Base-by-base conservation (phyloP, 2,329 filamentous ascomycete genomes). In the Aspergillus pseudoviridinutans region DNA sequence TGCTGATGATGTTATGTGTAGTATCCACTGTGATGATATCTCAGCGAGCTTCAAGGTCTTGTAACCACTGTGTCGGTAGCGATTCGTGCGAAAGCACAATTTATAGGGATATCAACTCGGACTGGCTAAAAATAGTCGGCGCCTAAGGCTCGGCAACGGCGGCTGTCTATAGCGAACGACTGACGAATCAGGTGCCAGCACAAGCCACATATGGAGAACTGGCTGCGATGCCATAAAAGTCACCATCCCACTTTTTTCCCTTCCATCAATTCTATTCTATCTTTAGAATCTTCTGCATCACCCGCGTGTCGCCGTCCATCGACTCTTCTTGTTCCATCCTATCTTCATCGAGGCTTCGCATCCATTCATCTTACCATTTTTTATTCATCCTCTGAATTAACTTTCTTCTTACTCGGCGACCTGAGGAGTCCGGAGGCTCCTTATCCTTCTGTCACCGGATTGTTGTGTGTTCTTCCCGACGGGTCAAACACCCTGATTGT, bases 221-320 rank as follows among this genome's bases (percentile, higher is more conserved):
- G n/a, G 10, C n/a, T 4, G n/a, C 22, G 17, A 9, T 22, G 22
- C n/a, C n/a, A 9, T 44, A 44, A 44, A 44, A 44, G 44, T 47
- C 22, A 14, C 44, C 22, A 47, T 47, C 44, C 44, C 44, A 47
- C 44, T 47, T 47, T 25, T 24, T 14, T 24, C 24, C 24, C 44
- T 47, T 47, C 44, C 44, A 24, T 47, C 32, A 24, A 47, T 41
- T 53, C 51, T 32, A 52, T 57, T 64, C 67, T 70, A 70, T 71
- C 65, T 68, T 73, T 66, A 71, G 68, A 64, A 70, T 69, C 62
- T 64, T 69, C 63, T 69, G 66, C 58, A 67, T 62, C 56, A 64
- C 64, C 58, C 66, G 66, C 59, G 63, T 61, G 60, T 62, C 62
- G 59, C 64, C 52, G 50, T 63, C 56, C 60, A 62, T 57, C 61